Evolutionary conservation across 306 rosid species (phyloP), one percentile per base, ranked within the genome.

Genomic region (Vigna trinervia): DNA sequence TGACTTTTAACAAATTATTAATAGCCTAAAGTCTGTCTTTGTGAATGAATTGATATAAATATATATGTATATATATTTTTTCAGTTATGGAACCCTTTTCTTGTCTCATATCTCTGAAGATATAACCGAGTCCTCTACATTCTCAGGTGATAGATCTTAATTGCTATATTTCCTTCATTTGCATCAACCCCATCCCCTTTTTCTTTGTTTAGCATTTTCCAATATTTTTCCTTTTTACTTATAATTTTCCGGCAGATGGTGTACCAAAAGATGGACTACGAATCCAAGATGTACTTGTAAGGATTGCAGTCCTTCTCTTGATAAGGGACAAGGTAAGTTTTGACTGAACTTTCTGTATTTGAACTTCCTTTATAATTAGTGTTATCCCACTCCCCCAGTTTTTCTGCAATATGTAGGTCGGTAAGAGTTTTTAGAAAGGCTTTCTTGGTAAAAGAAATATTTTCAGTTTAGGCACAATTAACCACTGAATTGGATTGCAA

Each of bases 201-300:
- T 56, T 28, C 48, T 63, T 39, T 4, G 5, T 30, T 34, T 71
- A 15, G 5, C 15, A 13, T 50, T 75, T 70, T 30, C 76, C 71
- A 36, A 68, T 34, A 63, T 45, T 38, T 71, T 67, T 79, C 45
- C 10, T 58, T 82, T 19, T 48, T 71, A 46, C 76, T 56, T 51
- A 60, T 78, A 38, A 80, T 86, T 80, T 74, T 48, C 72, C 56
- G 86, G 82, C 69, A 96, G 99, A 96, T 73, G 99, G 99, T 52
- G 99, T 96, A 80, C 99, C 99, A 20, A 96, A 95, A 83, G 99
- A 96, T 77, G 99, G 99, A 73, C 96, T 96, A 58, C 86, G 97
- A 77, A 89, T 92, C 82, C 89, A 71, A 71, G 99, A 96, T 57
- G 99, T 96, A 45, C 96, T 96, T 45, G 93, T 91, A 82, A 89